phyloP scores from a whole-genome alignment of 768 basidiomycete species.

The Amanita pseudoporphyria region DNA sequence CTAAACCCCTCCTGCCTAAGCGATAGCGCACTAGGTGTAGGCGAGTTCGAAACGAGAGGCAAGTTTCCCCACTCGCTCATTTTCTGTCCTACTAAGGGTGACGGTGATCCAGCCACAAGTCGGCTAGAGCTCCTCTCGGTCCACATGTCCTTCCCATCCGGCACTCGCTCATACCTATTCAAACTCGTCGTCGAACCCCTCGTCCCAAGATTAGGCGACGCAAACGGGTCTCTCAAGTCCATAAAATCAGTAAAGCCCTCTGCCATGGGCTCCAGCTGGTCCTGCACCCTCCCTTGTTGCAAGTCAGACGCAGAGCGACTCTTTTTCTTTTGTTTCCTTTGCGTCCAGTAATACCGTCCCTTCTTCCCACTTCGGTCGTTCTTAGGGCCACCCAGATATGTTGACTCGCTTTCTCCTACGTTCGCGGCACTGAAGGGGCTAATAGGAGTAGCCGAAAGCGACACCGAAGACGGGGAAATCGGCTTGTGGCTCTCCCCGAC shows the following conservation, averaged over 20 bases:
- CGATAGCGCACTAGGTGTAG: neutral
- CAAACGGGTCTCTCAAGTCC: slow-evolving; percentile 25
- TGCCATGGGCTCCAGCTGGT: neutral
- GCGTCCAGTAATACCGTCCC: neutral
- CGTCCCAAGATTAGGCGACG: slow-evolving; percentile 13
- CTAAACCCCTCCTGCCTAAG: neutral
- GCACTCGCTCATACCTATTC: neutral
- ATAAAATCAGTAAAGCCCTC: slow-evolving; percentile 16
- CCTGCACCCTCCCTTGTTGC: neutral
- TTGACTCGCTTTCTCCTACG: neutral
- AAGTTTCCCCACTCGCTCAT: slow-evolving; percentile 20
- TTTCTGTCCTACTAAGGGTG: slow-evolving; percentile 11
- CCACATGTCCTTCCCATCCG: neutral
- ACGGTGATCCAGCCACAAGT: neutral
- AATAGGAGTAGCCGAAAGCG: neutral
- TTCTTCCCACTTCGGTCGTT: neutral
- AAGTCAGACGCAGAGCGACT: neutral
- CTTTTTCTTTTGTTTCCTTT: neutral
- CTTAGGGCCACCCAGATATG: neutral
- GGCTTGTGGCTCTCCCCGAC: neutral
- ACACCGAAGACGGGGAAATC: neutral
- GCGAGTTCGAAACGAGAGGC: slow-evolving; percentile 10
- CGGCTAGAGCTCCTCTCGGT: neutral
- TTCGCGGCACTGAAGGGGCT: neutral
- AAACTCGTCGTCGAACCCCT: neutral